phyloP scores from a whole-genome alignment of 306 rosid genomes.

The Myrica gale region DNA sequence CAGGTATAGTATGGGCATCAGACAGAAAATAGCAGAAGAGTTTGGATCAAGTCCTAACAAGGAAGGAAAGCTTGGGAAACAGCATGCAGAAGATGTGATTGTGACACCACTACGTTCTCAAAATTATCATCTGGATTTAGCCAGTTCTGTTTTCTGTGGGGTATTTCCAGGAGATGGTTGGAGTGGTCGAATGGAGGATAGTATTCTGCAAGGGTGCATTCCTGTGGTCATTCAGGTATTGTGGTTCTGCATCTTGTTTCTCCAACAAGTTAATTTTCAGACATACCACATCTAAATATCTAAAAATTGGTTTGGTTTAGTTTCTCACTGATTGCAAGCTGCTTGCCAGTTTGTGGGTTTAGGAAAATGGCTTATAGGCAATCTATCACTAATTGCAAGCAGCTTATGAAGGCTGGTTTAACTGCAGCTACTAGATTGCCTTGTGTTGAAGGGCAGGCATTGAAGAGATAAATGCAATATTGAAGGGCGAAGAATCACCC shows the following conservation, averaged over 20 bases:
- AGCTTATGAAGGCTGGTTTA: not conserved
- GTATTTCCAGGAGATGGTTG: constrained; percentile 93
- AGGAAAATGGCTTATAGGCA: not conserved
- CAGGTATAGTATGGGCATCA: constrained; percentile 94
- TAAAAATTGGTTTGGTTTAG: not conserved
- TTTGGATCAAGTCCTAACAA: constrained; percentile 79
- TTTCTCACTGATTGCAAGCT: not conserved
- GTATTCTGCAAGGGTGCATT: constrained; percentile 89
- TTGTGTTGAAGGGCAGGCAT: constrained; percentile 63
- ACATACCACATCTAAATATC: not conserved
- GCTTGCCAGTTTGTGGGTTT: not conserved
- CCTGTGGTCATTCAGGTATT: constrained; percentile 86
- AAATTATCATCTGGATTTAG: constrained; percentile 62
- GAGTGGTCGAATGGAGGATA: constrained; percentile 96
- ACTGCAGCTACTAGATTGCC: not conserved
- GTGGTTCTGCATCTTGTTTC: not conserved
- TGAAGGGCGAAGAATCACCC: constrained; percentile 76
- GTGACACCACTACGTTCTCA: constrained; percentile 65
- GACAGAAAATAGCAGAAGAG: constrained; percentile 82
- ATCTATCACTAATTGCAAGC: not conserved
- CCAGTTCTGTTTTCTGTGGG: constrained; percentile 78
- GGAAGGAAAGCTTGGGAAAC: constrained; percentile 78
- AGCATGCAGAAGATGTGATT: constrained; percentile 67
- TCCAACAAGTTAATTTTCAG: not conserved
- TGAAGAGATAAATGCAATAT: constrained; percentile 62